Percentiles rank a stretch among this genome's conserved stretches.
These are phyloP conservation scores for Blastocystis sp. DNA, from an alignment of 352 stramenopile species.

Conservation along the genomic window DNA sequence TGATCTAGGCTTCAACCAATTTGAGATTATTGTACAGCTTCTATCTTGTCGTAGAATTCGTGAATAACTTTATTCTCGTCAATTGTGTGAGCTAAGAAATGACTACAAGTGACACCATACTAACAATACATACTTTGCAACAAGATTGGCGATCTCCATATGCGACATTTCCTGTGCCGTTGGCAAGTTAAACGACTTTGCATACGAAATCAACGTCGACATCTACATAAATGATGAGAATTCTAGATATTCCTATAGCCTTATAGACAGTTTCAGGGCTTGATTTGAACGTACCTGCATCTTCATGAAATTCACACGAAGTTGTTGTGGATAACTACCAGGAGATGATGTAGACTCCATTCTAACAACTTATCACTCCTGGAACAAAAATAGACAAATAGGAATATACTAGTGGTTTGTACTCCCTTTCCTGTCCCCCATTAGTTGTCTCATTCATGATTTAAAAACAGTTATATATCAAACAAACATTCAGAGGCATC, in stretches of 20 bases:
- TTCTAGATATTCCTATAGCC: background rate
- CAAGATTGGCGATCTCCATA: constrained; percentile 31
- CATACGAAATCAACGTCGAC: constrained; percentile 52
- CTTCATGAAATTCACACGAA: constrained; percentile 58
- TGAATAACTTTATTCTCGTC: constrained; percentile 46
- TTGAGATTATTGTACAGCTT: background rate
- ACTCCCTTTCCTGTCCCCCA: background rate
- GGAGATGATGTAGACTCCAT: background rate
- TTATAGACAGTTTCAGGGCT: background rate
- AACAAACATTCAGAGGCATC: background rate
- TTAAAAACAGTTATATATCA: too few relatives aligned
- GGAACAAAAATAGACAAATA: background rate
- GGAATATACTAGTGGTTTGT: background rate
- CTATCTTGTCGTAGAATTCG: constrained; percentile 57
- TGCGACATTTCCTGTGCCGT: constrained; percentile 36
- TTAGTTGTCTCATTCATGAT: too few relatives aligned
- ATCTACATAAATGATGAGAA: constrained; percentile 36
- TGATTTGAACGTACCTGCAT: constrained; percentile 48
- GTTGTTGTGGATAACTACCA: constrained; percentile 42
- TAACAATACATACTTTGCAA: constrained; percentile 17
- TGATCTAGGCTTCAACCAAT: background rate
- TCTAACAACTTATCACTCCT: too few relatives aligned
- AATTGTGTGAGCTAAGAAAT: constrained; percentile 28
- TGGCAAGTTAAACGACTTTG: constrained; percentile 30
- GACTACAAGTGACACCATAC: background rate